These are phyloP conservation scores for Solanum infundibuliforme DNA, from an alignment of 257 asterid species.

Conservation along the genomic window DNA sequence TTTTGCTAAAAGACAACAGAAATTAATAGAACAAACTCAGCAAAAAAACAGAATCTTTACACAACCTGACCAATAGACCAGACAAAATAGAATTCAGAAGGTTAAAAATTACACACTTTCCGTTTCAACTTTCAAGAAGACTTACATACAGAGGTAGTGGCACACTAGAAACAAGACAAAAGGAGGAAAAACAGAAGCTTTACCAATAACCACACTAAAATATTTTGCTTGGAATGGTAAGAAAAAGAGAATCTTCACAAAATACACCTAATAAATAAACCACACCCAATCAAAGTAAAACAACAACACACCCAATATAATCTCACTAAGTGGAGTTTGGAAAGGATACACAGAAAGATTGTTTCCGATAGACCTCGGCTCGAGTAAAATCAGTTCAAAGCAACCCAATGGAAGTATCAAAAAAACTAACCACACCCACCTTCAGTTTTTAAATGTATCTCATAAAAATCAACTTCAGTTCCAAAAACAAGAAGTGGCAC, in stretches of 20 bases:
- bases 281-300: neutral
- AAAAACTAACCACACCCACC: neutral
- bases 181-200: neutral
- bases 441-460: neutral
- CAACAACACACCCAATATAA: neutral
- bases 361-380: rapidly evolving
- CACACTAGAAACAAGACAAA: neutral
- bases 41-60: neutral
- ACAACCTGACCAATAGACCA: neutral
- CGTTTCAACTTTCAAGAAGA: neutral
- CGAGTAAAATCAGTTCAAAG: neutral
- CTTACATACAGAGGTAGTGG: neutral
- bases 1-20: neutral
- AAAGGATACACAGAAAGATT: neutral
- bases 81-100: neutral
- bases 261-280: neutral
- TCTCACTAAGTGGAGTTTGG: neutral
- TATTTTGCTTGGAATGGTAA: neutral
- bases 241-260: neutral
- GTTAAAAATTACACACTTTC: neutral
- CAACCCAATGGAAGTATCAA: neutral
- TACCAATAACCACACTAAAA: neutral
- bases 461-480: neutral
- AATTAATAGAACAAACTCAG: neutral
- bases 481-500: neutral